A percentile compares a stretch with the other conserved stretches of the same genome.
These are phyloP conservation scores for Trypanosomatidae sp. DNA, from an alignment of 208 protist species.

Conservation along the genomic window DNA sequence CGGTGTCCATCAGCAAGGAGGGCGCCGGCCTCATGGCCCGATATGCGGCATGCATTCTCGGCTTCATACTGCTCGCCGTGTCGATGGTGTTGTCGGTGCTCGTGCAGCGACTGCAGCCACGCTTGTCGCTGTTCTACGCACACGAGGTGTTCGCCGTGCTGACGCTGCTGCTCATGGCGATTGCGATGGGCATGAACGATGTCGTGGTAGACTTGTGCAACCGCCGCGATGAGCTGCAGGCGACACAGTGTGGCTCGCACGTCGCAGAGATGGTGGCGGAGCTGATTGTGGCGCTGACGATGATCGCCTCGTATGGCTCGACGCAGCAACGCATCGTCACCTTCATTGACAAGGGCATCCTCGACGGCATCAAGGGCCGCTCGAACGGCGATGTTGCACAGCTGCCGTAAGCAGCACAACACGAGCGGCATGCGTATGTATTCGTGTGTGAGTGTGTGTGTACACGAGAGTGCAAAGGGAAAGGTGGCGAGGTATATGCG, in stretches of 20 bases:
- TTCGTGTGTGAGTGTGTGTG: no score
- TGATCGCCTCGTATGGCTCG: slow-evolving; percentile 42
- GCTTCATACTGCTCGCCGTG: slow-evolving; percentile 37
- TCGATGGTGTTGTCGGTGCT: slow-evolving; percentile 38
- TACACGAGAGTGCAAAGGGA: not conserved
- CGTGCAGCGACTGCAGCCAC: slow-evolving; percentile 39
- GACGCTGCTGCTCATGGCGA: slow-evolving; percentile 39
- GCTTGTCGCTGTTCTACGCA: slow-evolving; percentile 45
- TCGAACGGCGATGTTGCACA: slow-evolving; percentile 65
- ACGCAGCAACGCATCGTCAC: slow-evolving; percentile 78
- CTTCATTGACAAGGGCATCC: slow-evolving; percentile 77
- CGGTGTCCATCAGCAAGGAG: slow-evolving; percentile 31
- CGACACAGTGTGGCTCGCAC: slow-evolving; percentile 37
- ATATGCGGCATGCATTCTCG: slow-evolving; percentile 42
- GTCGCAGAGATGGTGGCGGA: slow-evolving; percentile 49
- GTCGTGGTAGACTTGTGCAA: slow-evolving; percentile 61
- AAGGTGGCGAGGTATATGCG: not conserved
- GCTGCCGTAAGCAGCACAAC: slow-evolving; percentile 13
- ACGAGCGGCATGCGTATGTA: no score
- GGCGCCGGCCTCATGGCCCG: slow-evolving; percentile 21
- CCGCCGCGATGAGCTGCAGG: slow-evolving; percentile 6
- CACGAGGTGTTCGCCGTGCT: slow-evolving; percentile 55
- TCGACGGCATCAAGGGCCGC: slow-evolving; percentile 73
- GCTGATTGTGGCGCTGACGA: slow-evolving; percentile 43
- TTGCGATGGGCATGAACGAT: slow-evolving; percentile 73